These are phyloP conservation scores for Aspergillus mulundensis DNA, from an alignment of 495 filamentous ascomycete genomes.

Conservation along the genomic window DNA sequence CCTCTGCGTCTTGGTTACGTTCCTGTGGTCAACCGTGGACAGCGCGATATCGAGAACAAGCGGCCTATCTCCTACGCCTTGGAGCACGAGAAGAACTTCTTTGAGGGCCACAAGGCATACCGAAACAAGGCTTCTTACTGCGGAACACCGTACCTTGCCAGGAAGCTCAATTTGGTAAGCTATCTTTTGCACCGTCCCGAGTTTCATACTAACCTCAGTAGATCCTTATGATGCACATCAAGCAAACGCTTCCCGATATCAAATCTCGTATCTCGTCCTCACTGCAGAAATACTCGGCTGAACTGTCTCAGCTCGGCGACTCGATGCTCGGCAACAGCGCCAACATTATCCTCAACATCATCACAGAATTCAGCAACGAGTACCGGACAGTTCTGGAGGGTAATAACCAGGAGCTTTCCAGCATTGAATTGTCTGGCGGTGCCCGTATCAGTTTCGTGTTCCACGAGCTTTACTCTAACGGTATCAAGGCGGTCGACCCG, in stretches of 20 bases:
- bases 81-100: slow-evolving; percentile 94
- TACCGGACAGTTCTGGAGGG: slow-evolving; percentile 95
- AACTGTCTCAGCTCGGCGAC: slow-evolving; percentile 80
- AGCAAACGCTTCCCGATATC: slow-evolving; percentile 98
- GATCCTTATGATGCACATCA: slow-evolving; percentile 99
- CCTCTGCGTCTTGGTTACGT: slow-evolving; percentile 94
- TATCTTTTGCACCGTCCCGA: background rate
- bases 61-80: slow-evolving; percentile 88
- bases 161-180: slow-evolving; percentile 86
- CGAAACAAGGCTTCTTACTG: slow-evolving; percentile 98
- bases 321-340: slow-evolving; percentile 94
- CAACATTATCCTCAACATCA: slow-evolving; percentile 96
- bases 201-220: slow-evolving; percentile 26
- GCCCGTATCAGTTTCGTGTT: slow-evolving; percentile 99
- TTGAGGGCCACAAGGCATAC: slow-evolving; percentile 98
- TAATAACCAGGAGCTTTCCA: slow-evolving; percentile 93
- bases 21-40: slow-evolving; percentile 97
- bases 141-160: slow-evolving; percentile 92
- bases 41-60: slow-evolving; percentile 97
- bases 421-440: slow-evolving; percentile 89
- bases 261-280: slow-evolving; percentile 90
- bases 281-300: slow-evolving; percentile 83
- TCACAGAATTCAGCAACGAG: slow-evolving; percentile 97
- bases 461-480: slow-evolving; percentile 97
- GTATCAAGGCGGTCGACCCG: slow-evolving; percentile 95